Percentiles rank a stretch among this genome's conserved stretches.
phyloP scores from a whole-genome alignment of 2,329 filamentous ascomycete genomes.

The Xylariomycetidae sp. region DNA sequence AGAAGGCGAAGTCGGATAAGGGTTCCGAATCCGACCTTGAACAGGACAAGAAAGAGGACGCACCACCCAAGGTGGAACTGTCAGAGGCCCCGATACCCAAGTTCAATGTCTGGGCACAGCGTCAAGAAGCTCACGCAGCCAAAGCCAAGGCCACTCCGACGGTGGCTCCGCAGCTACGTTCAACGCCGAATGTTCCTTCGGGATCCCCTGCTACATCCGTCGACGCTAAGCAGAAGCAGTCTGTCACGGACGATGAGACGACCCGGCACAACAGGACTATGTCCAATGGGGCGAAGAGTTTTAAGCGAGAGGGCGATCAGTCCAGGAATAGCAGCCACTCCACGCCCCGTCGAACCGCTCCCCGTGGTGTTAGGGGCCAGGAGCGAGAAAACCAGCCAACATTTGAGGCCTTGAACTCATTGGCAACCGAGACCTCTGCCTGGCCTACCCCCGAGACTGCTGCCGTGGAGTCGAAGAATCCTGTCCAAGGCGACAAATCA shows the following conservation, averaged over 20 bases:
- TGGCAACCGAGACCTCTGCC: slow-evolving; percentile 69
- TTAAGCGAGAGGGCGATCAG: slow-evolving; percentile 37
- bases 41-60: slow-evolving; percentile 51
- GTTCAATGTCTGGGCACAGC: slow-evolving; percentile 84
- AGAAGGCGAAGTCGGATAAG: slow-evolving; percentile 52
- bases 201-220: slow-evolving; percentile 4
- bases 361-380: slow-evolving; percentile 38
- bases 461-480: slow-evolving; percentile 68
- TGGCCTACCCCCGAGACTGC: slow-evolving; percentile 90
- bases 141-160: slow-evolving; percentile 38
- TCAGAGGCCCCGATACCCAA: slow-evolving; percentile 75
- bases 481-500: slow-evolving; percentile 56
- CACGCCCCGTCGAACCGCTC: slow-evolving; percentile 31
- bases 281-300: slow-evolving; percentile 34
- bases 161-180: slow-evolving; percentile 13
- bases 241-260: slow-evolving; percentile 17
- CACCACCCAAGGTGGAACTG: slow-evolving; percentile 57
- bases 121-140: slow-evolving; percentile 60
- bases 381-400: slow-evolving; percentile 36
- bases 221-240: slow-evolving; percentile 15
- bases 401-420: slow-evolving; percentile 48
- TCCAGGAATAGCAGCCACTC: slow-evolving; percentile 34
- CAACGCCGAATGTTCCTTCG: slow-evolving; percentile 11
- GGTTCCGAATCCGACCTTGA: slow-evolving; percentile 47
- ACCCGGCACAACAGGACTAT: slow-evolving; percentile 15